Evolutionary conservation across 2,329 filamentous ascomycete species (phyloP).

Genomic region (Apiospora hydei): DNA sequence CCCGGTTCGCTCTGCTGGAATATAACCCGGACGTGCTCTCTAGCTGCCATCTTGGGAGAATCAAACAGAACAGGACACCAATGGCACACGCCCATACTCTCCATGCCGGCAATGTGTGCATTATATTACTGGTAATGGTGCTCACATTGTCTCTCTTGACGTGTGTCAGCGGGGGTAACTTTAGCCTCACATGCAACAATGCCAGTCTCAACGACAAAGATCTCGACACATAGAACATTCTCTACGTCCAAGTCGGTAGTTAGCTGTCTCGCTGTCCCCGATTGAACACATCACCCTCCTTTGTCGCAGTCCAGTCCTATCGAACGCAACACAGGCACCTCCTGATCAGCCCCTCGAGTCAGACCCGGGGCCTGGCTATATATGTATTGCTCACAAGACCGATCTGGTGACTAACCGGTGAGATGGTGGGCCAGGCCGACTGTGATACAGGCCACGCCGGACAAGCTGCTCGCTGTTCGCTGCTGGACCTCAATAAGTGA

Average conservation of each 20-base stretch:
- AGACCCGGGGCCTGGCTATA: background rate
- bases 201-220: background rate
- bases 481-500: background rate
- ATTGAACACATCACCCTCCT: background rate
- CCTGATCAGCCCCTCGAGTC: background rate
- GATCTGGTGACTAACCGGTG: background rate
- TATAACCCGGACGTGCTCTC: background rate
- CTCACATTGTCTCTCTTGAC: background rate
- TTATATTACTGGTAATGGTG: background rate
- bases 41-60: background rate
- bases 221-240: background rate
- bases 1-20: background rate
- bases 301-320: background rate
- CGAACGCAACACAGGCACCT: background rate
- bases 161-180: background rate
- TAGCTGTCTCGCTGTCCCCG: background rate
- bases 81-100: background rate
- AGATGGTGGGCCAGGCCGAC: background rate
- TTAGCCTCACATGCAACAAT: constrained; percentile 2
- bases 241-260: background rate
- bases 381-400: background rate
- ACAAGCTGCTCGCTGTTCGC: background rate
- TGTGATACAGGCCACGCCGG: background rate
- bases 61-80: background rate
- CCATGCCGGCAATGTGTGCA: background rate